These are phyloP conservation scores for Arabidopsis hybrid DNA, from an alignment of 441 rosid species.

Conservation along the genomic window DNA sequence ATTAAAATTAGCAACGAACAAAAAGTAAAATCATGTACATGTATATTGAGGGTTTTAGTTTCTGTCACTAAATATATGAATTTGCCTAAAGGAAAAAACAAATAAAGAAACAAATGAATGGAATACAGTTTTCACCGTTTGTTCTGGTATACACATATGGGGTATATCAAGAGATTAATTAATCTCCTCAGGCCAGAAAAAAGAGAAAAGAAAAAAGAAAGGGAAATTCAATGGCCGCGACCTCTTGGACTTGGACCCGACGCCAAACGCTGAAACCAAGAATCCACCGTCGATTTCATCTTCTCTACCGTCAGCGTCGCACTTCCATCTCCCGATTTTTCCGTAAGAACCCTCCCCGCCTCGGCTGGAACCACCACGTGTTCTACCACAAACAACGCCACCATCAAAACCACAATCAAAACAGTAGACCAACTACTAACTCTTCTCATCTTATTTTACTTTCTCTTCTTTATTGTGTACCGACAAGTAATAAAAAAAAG, in stretches of 20 bases:
- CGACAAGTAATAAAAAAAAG: not conserved
- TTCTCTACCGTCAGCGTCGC: conserved; percentile 27
- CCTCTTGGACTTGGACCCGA: conserved; percentile 47
- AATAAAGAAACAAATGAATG: conserved; percentile 31
- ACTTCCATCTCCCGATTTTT: conserved; percentile 20
- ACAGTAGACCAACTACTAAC: conserved; percentile 39
- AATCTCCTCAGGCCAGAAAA: not conserved
- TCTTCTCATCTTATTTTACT: conserved; percentile 32
- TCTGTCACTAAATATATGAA: conserved; percentile 4
- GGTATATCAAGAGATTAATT: conserved; percentile 5
- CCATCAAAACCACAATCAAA: conserved; percentile 36
- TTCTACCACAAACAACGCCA: conserved; percentile 33
- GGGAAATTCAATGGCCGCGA: conserved; percentile 33
- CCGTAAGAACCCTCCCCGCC: conserved; percentile 44
- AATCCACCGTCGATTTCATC: conserved; percentile 41
- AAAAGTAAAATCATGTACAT: conserved; percentile 23
- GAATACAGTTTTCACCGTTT: conserved; percentile 9
- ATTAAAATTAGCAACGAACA: conserved; percentile 13
- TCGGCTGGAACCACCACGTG: conserved; percentile 40
- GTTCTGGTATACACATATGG: not conserved
- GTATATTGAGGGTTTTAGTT: conserved; percentile 26
- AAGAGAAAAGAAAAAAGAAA: not conserved
- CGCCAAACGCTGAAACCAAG: conserved; percentile 45
- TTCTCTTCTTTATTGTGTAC: conserved; percentile 1
- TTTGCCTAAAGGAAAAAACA: not conserved